Conservation (phyloP, 2,329 filamentous ascomycete genomes). For the Phoma herbarum region DNA sequence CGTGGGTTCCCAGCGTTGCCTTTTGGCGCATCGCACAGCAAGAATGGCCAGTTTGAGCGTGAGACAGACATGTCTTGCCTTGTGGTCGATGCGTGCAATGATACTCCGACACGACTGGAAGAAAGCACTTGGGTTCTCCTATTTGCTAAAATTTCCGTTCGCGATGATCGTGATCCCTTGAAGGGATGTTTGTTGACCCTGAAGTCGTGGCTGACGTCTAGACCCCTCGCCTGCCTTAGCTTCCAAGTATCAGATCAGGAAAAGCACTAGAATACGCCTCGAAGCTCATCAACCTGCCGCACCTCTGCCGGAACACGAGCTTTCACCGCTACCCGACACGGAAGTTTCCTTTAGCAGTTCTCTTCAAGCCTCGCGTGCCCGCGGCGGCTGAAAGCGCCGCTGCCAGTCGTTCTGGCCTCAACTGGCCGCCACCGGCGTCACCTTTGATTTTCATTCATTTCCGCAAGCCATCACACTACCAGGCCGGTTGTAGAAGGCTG, state of each 20-base stretch:
- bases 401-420: slow-evolving; percentile 3
- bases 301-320: slow-evolving; percentile 2
- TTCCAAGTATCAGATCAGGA: neutral
- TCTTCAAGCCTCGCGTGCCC: neutral
- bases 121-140: neutral
- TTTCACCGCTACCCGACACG: slow-evolving; percentile 10
- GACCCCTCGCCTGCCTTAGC: slow-evolving; percentile 5
- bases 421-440: slow-evolving; percentile 10
- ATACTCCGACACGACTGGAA: neutral
- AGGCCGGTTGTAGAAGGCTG: slow-evolving; percentile 6
- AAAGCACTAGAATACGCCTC: slow-evolving; percentile 8
- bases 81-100: neutral
- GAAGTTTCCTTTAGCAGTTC: slow-evolving; percentile 6
- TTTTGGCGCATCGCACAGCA: slow-evolving; percentile 9
- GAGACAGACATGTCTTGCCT: slow-evolving; percentile 19
- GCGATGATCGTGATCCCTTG: neutral
- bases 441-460: slow-evolving; percentile 8
- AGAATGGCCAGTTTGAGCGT: slow-evolving; percentile 2
- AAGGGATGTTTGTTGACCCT: neutral
- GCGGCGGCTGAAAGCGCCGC: slow-evolving; percentile 1
- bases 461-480: neutral
- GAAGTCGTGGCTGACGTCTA: slow-evolving; percentile 5
- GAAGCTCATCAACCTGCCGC: slow-evolving; percentile 1
- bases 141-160: neutral
- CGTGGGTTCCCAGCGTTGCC: slow-evolving; percentile 20